Percentiles rank a stretch among this genome's conserved stretches.
phyloP scores from a whole-genome alignment of 2,329 filamentous ascomycete species.

The Pseudocercospora crystallina region DNA sequence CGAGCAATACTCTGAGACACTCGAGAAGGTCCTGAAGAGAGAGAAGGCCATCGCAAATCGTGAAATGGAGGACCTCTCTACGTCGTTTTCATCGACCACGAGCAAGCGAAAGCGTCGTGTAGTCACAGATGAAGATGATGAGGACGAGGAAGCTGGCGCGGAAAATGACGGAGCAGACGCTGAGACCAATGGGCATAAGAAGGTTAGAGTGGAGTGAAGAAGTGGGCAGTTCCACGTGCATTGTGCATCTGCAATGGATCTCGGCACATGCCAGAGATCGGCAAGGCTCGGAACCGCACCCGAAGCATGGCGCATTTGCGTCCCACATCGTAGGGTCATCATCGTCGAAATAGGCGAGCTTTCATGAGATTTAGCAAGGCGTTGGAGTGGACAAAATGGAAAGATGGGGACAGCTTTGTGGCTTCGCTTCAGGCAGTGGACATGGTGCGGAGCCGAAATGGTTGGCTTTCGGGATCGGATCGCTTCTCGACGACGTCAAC shows the following conservation, averaged over 20 bases:
- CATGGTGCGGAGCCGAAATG: too few relatives aligned
- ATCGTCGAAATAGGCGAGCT: too few relatives aligned
- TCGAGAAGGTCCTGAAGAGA: constrained; percentile 50
- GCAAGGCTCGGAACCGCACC: too few relatives aligned
- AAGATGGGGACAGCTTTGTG: too few relatives aligned
- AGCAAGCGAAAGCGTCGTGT: constrained; percentile 25
- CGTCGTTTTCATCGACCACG: background rate
- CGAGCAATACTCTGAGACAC: constrained; percentile 68
- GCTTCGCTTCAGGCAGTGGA: too few relatives aligned
- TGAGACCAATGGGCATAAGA: constrained; percentile 18
- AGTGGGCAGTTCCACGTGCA: constrained; percentile 1
- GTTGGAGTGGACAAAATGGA: too few relatives aligned
- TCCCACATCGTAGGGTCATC: too few relatives aligned
- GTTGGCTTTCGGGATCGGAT: too few relatives aligned
- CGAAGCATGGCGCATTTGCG: too few relatives aligned
- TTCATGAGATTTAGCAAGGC: too few relatives aligned
- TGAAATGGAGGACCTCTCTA: constrained; percentile 8
- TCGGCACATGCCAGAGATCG: too few relatives aligned
- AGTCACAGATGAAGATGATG: constrained; percentile 26
- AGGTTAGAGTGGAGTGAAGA: constrained; percentile 14
- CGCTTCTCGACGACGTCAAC: too few relatives aligned
- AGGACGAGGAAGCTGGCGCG: constrained; percentile 19
- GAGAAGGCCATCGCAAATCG: constrained; percentile 26
- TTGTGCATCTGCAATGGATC: background rate
- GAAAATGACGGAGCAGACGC: constrained; percentile 7